phyloP scores from a whole-genome alignment of 306 rosid species.

The Acacia confusa region DNA sequence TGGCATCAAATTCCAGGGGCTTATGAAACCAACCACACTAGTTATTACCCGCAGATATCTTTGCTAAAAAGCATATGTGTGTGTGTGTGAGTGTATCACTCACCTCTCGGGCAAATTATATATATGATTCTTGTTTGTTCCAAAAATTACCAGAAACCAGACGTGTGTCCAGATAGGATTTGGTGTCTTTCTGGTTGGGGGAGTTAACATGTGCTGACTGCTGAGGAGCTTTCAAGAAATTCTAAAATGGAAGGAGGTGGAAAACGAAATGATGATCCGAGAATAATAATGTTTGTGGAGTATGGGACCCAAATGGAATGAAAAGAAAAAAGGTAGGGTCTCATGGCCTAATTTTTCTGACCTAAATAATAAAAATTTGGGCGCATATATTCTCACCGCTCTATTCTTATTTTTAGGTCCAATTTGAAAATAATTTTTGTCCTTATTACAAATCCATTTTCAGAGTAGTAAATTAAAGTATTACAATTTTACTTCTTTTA shows the following conservation, averaged over 20 bases:
- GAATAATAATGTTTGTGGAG: background rate
- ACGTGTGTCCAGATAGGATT: conserved; percentile 3
- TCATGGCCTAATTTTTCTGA: background rate
- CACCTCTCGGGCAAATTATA: background rate
- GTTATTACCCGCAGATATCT: background rate
- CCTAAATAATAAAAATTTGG: background rate
- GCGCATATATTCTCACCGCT: background rate
- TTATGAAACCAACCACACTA: background rate
- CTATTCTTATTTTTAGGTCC: no score
- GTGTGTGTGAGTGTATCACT: background rate
- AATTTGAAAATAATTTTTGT: no score
- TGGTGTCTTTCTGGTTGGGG: background rate
- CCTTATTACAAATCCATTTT: no score
- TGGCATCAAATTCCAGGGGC: background rate
- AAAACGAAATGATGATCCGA: background rate
- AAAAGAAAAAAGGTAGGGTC: background rate
- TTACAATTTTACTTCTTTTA: no score
- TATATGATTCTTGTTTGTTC: background rate
- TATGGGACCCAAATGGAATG: background rate
- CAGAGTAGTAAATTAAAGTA: no score
- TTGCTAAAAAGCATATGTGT: background rate
- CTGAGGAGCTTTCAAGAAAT: background rate
- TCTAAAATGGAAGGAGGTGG: background rate
- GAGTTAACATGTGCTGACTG: background rate
- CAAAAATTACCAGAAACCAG: background rate